Evolutionary conservation across 345 rosid genomes (phyloP), one percentile per base, ranked within the genome.

Genomic region (Kandelia obovata): DNA sequence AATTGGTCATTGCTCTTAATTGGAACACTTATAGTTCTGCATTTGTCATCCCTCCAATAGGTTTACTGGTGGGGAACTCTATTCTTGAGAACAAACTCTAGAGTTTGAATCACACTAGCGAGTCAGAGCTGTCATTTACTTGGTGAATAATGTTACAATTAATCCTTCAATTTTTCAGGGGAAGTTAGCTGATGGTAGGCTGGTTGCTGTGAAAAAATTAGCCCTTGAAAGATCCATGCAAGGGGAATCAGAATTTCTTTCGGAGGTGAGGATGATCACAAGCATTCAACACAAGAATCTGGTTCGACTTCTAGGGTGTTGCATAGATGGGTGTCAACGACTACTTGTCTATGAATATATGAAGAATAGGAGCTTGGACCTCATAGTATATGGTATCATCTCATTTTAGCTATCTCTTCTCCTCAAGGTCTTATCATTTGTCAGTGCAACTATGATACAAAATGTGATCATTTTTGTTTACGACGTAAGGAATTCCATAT

Each of bases 251-350:
- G 91, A 88, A 64, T 88, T 88, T 70, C 82, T 86, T 15, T 72
- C 94, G 19, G 89, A 84, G 68, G 94, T 82, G 75, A 88, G 84
- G 77, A 74, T 88, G 89, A 86, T 88, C 75, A 88, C 94, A 31
- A 86, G 91, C 74, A 88, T 86, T 73, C 91, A 88, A 66, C 94
- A 84, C 76, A 88, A 83, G 79, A 88, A 88, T 71, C 77, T 88
- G 47, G 94, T 88, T 67, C 83, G 83, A 20, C 89, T 88, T 65
- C 72, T 88, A 0, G 93, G 93, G 5, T 84, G 89, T 67, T 88
- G 93, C 78, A 73, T 87, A 0, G 86, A 82, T 65, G 93, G 90
- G 7, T 58, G 82, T 30, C 93, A 88, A 37, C 72, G 93, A 6
- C 26, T 88, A 1, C 88, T 88, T 21, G 91, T 88, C 5, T 88